Base-by-base conservation (phyloP, 345 rosid genomes). In the Arabidopsis arenosa region DNA sequence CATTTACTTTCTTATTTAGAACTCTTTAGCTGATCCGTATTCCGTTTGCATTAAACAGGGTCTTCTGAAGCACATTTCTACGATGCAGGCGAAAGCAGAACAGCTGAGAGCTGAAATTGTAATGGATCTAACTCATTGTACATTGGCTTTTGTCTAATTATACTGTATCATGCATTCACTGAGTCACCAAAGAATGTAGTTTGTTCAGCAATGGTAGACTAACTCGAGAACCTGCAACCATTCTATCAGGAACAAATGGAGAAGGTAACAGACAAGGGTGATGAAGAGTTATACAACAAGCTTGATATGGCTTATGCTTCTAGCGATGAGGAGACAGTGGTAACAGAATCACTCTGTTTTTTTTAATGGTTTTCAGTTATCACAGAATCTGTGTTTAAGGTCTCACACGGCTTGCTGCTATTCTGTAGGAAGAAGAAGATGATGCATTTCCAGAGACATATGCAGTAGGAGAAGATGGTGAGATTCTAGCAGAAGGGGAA, bases 51-150 rank as follows among this genome's bases (percentile, higher is more conserved):
- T 81, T 51, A 47, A 44, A 82, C 96, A 94, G 98, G 98, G 93
- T 74, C 87, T 94, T 36, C 72, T 81, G 30, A 88, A 85, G 35
- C 95, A 94, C 77, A 74, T 90, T 51, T 73, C 84, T 17, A 56
- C 75, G 6, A 78, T 94, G 80, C 88, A 86, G 75, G 75, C 64
- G 2, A 86, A 49, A 74, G 92, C 85, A 77, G 87, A 85, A 75
- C 81, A 76, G 77, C 74, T 94, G 57, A 88, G 88, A 89, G 85
- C 79, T 51, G 97, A 92, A 82, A 85, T 94, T 44, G 98, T 94
- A 85, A 41, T 23, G 12, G 52, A 63, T 43, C 67, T 26, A 5
- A 82, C 65, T 55, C 57, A n/a, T 33, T 7, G 17, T 17, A 53
- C 62, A 63, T 41, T 36, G 40, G 32, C 37, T 47, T 71, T 12